These are phyloP conservation scores for Gorgonomyces haynaldii DNA, from an alignment of 192 early-diverging fungal species.

Conservation along the genomic window DNA sequence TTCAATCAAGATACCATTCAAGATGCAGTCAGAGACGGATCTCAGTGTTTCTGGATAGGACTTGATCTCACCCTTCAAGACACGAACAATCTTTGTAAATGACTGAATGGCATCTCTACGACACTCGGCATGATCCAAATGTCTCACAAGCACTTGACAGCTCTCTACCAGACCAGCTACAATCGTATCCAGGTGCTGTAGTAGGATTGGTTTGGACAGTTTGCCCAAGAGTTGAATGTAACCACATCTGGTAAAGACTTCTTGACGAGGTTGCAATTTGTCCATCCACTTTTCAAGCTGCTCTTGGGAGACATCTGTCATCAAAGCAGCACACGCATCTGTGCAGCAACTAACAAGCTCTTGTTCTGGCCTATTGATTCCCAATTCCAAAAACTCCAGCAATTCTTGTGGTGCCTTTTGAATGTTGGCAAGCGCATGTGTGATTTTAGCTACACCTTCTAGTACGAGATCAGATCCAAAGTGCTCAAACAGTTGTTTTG, in stretches of 20 bases:
- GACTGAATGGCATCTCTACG: constrained; percentile 54
- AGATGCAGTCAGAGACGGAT: constrained; percentile 44
- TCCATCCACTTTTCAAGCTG: constrained; percentile 19
- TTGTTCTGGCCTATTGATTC: too few species aligned
- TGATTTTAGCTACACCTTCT: neutral
- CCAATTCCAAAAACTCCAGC: neutral
- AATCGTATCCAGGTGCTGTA: constrained; percentile 13
- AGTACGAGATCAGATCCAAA: constrained; percentile 4
- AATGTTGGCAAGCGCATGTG: neutral
- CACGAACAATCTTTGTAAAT: constrained; percentile 16
- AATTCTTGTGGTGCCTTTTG: neutral
- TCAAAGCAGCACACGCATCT: too few species aligned
- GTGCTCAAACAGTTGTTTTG: neutral
- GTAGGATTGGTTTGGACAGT: constrained; percentile 18
- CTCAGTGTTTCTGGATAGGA: constrained; percentile 30
- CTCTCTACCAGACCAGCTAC: constrained; percentile 1
- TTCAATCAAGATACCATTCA: too few species aligned
- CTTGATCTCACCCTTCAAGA: neutral
- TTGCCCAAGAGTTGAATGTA: constrained; percentile 53
- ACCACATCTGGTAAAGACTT: constrained; percentile 43
- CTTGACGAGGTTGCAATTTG: constrained; percentile 13
- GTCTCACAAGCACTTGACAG: constrained; percentile 1
- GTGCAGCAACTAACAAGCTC: too few species aligned
- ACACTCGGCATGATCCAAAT: constrained; percentile 51
- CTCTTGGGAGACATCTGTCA: neutral